Conservation (phyloP, 768 basidiomycete genomes). For the Lactifluus rugatus region DNA sequence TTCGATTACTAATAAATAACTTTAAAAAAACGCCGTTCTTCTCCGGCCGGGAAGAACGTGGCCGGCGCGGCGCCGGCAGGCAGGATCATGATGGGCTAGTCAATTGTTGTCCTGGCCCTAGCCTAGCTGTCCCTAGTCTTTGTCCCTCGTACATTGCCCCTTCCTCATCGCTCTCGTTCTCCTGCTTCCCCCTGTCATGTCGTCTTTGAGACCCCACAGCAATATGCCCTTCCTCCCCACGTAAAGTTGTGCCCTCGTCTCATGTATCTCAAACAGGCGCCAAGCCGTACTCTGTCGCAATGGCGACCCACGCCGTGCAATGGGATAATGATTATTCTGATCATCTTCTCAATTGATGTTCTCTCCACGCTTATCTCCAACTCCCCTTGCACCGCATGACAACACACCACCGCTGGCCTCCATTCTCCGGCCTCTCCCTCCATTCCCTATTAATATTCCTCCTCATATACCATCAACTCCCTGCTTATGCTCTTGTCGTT, state of each 20-base stretch:
- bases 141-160: not conserved
- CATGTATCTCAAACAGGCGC: not conserved
- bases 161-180: not conserved
- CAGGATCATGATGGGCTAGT: not conserved
- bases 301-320: slow-evolving; percentile 6
- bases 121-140: not conserved
- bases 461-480: not conserved
- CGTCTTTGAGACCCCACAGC: not conserved
- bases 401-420: not conserved
- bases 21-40: too few species aligned
- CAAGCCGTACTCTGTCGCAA: slow-evolving; percentile 11
- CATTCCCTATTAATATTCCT: not conserved
- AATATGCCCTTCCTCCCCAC: not conserved
- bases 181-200: not conserved
- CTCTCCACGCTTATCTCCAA: slow-evolving; percentile 3
- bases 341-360: slow-evolving; percentile 8
- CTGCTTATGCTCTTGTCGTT: slow-evolving; percentile 5
- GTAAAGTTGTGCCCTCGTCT: not conserved
- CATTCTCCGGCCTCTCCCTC: not conserved
- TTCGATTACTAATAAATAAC: too few species aligned
- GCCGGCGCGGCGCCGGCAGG: too few species aligned
- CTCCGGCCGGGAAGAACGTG: too few species aligned
- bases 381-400: slow-evolving; percentile 12
- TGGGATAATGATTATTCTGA: not conserved
- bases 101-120: not conserved